phyloP scores from a whole-genome alignment of 2,329 filamentous ascomycete species.

The Talaromyces sp. region DNA sequence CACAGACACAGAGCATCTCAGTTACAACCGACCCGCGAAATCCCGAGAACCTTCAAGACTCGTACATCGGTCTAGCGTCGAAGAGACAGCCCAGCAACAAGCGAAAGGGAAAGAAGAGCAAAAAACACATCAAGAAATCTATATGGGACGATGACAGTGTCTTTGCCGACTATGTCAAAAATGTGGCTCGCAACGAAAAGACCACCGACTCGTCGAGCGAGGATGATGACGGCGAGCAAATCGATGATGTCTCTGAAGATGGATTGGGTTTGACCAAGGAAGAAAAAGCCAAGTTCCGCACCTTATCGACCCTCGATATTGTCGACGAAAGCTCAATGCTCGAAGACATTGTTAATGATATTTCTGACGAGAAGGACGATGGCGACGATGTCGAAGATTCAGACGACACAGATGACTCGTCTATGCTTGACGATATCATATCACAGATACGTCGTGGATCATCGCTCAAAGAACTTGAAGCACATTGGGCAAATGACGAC shows the following conservation, averaged over 20 bases:
- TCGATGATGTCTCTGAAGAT: slow-evolving; percentile 22
- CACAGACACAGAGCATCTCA: not conserved
- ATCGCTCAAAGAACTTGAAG: slow-evolving; percentile 2
- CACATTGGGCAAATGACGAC: not conserved
- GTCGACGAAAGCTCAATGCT: slow-evolving; percentile 1
- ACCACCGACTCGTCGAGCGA: not conserved
- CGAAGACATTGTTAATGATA: slow-evolving; percentile 23
- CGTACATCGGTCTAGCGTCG: not conserved
- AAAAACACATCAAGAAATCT: slow-evolving; percentile 16
- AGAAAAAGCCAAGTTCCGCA: slow-evolving; percentile 18
- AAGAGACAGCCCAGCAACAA: not conserved
- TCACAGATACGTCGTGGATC: slow-evolving; percentile 13
- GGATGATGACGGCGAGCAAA: slow-evolving; percentile 17
- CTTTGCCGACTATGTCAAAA: slow-evolving; percentile 40
- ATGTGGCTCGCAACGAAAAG: slow-evolving; percentile 28
- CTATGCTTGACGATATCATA: slow-evolving; percentile 48
- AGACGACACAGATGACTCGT: slow-evolving; percentile 14
- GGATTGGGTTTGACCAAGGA: slow-evolving; percentile 22
- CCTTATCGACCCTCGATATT: not conserved
- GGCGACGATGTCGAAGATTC: slow-evolving; percentile 12
- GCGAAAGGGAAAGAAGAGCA: not conserved
- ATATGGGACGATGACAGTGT: slow-evolving; percentile 41
- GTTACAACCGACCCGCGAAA: not conserved
- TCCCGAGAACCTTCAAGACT: not conserved
- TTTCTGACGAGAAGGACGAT: slow-evolving; percentile 15